These are phyloP conservation scores for Globisporangium irregulare DNA, from an alignment of 352 stramenopile genomes.

Conservation along the genomic window DNA sequence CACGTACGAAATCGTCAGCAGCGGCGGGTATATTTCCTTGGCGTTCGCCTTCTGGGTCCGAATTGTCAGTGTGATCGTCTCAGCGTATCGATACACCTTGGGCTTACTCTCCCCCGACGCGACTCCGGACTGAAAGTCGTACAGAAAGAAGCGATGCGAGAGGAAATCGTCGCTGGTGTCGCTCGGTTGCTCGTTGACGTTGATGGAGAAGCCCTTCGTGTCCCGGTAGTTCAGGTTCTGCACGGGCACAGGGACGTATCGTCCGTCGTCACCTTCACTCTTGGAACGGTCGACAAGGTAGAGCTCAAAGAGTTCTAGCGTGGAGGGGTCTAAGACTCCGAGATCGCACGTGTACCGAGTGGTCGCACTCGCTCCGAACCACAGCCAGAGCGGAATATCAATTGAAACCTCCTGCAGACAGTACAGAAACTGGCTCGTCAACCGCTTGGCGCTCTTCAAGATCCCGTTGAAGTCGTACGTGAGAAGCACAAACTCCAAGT, in stretches of 20 bases:
- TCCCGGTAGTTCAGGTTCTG: constrained; percentile 83
- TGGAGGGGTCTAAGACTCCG: constrained; percentile 30
- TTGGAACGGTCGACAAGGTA: constrained; percentile 87
- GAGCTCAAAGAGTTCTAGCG: constrained; percentile 86
- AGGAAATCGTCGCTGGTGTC: constrained; percentile 85
- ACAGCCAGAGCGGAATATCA: constrained; percentile 57
- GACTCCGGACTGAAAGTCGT: constrained; percentile 78
- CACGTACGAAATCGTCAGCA: constrained; percentile 78
- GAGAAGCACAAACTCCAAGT: constrained; percentile 82
- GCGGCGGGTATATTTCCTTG: constrained; percentile 59
- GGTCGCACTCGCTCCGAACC: constrained; percentile 76
- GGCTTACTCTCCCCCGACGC: constrained; percentile 39
- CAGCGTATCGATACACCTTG: constrained; percentile 68
- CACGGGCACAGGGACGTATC: constrained; percentile 86
- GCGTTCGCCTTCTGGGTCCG: constrained; percentile 42
- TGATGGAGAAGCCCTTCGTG: constrained; percentile 57
- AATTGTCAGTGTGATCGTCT: constrained; percentile 64
- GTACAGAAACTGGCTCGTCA: constrained; percentile 83
- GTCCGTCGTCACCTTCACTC: constrained; percentile 34
- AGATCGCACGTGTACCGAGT: constrained; percentile 66
- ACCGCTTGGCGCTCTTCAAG: constrained; percentile 64
- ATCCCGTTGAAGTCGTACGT: constrained; percentile 88
- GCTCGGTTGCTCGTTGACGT: constrained; percentile 56
- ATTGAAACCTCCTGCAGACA: constrained; percentile 34
- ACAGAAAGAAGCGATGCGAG: constrained; percentile 91